Percentiles rank a stretch among this genome's conserved stretches.
Evolutionary conservation across 352 stramenopile species (phyloP).

Genomic region (Saprolegnia parasitica): DNA sequence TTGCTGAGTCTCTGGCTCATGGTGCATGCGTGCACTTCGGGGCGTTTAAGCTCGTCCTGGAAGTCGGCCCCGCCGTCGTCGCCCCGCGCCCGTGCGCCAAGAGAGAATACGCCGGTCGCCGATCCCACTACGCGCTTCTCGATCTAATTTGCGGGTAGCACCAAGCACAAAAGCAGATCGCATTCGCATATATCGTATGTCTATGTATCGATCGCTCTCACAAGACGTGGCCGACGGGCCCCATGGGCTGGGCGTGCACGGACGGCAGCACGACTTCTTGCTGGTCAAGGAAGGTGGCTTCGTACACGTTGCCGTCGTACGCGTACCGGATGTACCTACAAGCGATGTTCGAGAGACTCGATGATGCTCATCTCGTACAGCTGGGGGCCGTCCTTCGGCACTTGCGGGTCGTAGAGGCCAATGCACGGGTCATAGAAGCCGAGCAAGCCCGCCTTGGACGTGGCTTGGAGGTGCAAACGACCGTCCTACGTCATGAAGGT

Average conservation of each 20-base stretch:
- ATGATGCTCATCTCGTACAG: constrained; percentile 43
- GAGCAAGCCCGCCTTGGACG: constrained; percentile 63
- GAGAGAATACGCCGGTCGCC: background rate
- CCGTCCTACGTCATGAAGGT: constrained; percentile 41
- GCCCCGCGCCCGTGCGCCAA: background rate
- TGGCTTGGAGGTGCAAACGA: constrained; percentile 42
- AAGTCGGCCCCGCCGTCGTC: constrained; percentile 11
- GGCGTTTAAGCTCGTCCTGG: constrained; percentile 9
- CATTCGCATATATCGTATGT: background rate
- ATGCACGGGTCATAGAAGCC: constrained; percentile 81
- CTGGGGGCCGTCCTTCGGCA: constrained; percentile 43
- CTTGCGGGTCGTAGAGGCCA: constrained; percentile 35
- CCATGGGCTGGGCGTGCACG: constrained; percentile 66
- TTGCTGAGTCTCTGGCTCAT: constrained; percentile 28
- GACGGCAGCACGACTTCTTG: constrained; percentile 69
- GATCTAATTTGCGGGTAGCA: background rate
- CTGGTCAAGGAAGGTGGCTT: constrained; percentile 74
- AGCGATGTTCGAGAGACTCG: background rate
- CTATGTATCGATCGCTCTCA: constrained; percentile 32
- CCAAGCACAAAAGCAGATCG: background rate
- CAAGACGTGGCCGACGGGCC: constrained; percentile 54
- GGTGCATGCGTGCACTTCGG: constrained; percentile 21
- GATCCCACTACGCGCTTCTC: background rate
- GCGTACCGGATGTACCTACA: constrained; percentile 72
- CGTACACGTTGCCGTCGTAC: constrained; percentile 65